Conservation (phyloP, 306 rosid species). For the Trifolium fragiferum region DNA sequence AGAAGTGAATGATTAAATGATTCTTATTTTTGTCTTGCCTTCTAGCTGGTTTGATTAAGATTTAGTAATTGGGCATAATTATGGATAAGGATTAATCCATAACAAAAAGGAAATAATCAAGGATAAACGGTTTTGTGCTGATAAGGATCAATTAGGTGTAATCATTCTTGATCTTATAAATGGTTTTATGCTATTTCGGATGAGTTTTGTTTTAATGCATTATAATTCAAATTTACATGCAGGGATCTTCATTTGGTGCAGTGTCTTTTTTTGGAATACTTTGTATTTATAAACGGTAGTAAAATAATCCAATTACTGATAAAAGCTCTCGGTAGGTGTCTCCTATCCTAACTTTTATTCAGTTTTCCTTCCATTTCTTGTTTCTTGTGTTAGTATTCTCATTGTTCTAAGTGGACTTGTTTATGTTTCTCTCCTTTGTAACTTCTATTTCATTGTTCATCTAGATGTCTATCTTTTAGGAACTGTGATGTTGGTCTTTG, state of each 20-base stretch:
- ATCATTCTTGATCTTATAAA: conserved; percentile 4
- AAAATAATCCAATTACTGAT: conserved; percentile 72
- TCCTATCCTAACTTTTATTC: too few species aligned
- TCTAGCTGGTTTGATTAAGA: too few species aligned
- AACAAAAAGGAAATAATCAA: too few species aligned
- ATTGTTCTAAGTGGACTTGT: background rate
- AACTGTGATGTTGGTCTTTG: conserved; percentile 97
- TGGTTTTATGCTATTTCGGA: conserved; percentile 2
- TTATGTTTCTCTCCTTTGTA: conserved; percentile 41
- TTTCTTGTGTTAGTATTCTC: background rate
- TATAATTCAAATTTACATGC: conserved; percentile 40
- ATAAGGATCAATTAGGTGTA: background rate
- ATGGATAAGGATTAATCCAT: too few species aligned
- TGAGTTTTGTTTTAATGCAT: conserved; percentile 25
- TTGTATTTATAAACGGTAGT: conserved; percentile 55
- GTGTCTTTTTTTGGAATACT: conserved; percentile 55
- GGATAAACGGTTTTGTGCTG: too few species aligned
- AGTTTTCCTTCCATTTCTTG: background rate
- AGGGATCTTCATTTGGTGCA: conserved; percentile 77
- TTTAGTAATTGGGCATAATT: too few species aligned
- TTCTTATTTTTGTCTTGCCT: too few species aligned
- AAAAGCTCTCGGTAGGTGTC: conserved; percentile 82
- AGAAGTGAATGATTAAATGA: too few species aligned
- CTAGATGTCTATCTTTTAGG: conserved; percentile 92
- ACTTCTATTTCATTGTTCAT: conserved; percentile 42